Percentiles rank a stretch among this genome's conserved stretches.
Evolutionary conservation across 2,329 filamentous ascomycete species (phyloP).

Genomic region (Anthostomella pinea): DNA sequence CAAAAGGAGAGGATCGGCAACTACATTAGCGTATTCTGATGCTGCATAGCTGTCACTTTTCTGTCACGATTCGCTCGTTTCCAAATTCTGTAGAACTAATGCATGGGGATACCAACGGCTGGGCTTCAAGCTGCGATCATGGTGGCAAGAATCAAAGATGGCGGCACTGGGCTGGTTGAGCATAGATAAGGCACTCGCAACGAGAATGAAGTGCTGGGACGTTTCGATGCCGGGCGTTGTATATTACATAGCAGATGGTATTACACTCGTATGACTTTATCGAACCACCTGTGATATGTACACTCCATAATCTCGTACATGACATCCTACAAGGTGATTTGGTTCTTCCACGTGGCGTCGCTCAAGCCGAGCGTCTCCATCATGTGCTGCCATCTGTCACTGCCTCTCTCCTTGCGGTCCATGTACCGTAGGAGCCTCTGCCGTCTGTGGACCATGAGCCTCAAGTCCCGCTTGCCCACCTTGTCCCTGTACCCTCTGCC

Average conservation of each 20-base stretch:
- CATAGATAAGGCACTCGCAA: constrained; percentile 13
- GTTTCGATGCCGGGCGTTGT: constrained; percentile 19
- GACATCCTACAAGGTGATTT: constrained; percentile 69
- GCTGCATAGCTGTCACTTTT: constrained; percentile 12
- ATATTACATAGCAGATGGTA: constrained; percentile 39
- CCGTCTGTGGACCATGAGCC: constrained; percentile 79
- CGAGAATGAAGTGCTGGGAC: constrained; percentile 10
- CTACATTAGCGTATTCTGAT: constrained; percentile 95
- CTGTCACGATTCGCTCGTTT: constrained; percentile 16
- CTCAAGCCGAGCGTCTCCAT: constrained; percentile 80
- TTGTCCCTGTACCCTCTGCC: constrained; percentile 78
- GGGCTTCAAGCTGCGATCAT: constrained; percentile 16
- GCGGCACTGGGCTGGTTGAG: constrained; percentile 15
- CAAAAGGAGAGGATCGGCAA: constrained; percentile 99
- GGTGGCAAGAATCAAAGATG: constrained; percentile 12
- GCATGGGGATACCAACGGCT: constrained; percentile 32
- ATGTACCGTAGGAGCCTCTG: constrained; percentile 88
- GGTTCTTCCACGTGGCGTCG: constrained; percentile 84
- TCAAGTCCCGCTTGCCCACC: constrained; percentile 87
- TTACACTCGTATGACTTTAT: constrained; percentile 29
- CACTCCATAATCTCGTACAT: constrained; percentile 25
- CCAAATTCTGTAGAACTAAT: constrained; percentile 46
- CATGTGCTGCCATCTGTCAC: constrained; percentile 84
- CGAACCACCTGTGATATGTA: constrained; percentile 22
- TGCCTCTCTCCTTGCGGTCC: constrained; percentile 84